phyloP scores from a whole-genome alignment of 2,329 filamentous ascomycete genomes.

The Dactylellina cionopaga region DNA sequence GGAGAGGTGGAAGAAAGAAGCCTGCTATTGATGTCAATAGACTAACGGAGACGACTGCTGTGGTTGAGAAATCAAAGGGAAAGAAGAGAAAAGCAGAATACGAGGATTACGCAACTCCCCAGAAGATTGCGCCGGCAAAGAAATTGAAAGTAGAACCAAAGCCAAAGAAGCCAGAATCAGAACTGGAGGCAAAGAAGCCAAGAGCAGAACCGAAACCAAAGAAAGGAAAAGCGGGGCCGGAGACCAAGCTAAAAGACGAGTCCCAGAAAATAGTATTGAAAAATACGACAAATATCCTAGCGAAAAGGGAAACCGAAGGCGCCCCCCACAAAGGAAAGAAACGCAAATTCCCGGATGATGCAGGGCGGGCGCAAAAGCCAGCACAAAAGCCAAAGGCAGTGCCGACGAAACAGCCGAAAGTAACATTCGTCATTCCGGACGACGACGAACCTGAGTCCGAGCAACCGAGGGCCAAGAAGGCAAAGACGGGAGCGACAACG shows the following conservation, averaged over 20 bases:
- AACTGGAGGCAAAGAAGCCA: background rate
- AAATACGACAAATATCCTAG: background rate
- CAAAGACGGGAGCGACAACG: background rate
- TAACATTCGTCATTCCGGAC: background rate
- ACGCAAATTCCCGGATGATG: background rate
- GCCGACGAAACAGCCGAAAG: background rate
- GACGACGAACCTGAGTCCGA: conserved; percentile 1
- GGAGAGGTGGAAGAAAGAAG: conserved; percentile 18
- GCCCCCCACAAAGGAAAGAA: background rate
- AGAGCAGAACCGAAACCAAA: background rate
- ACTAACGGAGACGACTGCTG: background rate
- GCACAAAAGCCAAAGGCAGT: background rate
- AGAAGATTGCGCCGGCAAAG: background rate
- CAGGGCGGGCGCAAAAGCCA: background rate
- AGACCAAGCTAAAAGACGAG: background rate
- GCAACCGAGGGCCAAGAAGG: background rate
- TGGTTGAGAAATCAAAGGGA: background rate
- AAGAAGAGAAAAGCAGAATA: conserved; percentile 14
- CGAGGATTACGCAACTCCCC: background rate
- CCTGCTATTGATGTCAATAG: background rate
- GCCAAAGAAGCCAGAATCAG: background rate
- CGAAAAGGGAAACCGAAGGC: background rate
- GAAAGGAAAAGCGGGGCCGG: background rate
- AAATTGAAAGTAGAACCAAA: background rate
- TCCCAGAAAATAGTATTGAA: background rate